Evolutionary conservation across 768 basidiomycete species (phyloP).

Genomic region (Boletellus ananiceps): DNA sequence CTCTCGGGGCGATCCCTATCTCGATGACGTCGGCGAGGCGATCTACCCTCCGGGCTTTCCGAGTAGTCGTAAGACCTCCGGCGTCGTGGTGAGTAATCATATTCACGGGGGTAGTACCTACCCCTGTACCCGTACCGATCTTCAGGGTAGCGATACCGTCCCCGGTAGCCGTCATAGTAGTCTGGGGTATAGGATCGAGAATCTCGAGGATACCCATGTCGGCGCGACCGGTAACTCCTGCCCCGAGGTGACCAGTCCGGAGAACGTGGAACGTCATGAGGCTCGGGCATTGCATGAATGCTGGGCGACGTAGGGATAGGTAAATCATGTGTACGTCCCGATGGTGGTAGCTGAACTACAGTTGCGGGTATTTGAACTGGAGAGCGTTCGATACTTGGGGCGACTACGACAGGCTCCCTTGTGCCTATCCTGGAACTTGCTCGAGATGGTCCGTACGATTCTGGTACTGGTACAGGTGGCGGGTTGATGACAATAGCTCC

Average conservation of each 20-base stretch:
- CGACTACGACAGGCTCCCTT: constrained; percentile 14
- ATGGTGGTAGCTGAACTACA: constrained; percentile 13
- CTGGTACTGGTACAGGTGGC: constrained; percentile 6
- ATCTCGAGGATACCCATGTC: constrained; percentile 6
- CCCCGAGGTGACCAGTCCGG: background rate
- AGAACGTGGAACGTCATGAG: constrained; percentile 8
- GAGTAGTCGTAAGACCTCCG: background rate
- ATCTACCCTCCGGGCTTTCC: constrained; percentile 7
- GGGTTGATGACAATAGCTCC: constrained; percentile 20
- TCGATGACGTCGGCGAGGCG: background rate
- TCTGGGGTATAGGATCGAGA: constrained; percentile 25
- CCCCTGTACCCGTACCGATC: constrained; percentile 12
- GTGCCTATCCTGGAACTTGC: constrained; percentile 13
- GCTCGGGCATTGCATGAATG: constrained; percentile 20
- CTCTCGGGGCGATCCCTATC: background rate
- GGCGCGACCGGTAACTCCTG: background rate
- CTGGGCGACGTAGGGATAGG: constrained; percentile 22
- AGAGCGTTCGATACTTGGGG: constrained; percentile 15
- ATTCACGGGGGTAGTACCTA: constrained; percentile 13
- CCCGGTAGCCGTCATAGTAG: background rate
- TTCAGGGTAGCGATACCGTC: constrained; percentile 12
- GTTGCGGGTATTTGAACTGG: constrained; percentile 20
- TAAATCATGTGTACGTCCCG: constrained; percentile 6
- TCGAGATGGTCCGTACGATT: constrained; percentile 10
- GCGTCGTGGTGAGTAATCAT: constrained; percentile 9